Evolutionary conservation across 2,329 filamentous ascomycete genomes (phyloP).

Genomic region (Xylaria sp.): DNA sequence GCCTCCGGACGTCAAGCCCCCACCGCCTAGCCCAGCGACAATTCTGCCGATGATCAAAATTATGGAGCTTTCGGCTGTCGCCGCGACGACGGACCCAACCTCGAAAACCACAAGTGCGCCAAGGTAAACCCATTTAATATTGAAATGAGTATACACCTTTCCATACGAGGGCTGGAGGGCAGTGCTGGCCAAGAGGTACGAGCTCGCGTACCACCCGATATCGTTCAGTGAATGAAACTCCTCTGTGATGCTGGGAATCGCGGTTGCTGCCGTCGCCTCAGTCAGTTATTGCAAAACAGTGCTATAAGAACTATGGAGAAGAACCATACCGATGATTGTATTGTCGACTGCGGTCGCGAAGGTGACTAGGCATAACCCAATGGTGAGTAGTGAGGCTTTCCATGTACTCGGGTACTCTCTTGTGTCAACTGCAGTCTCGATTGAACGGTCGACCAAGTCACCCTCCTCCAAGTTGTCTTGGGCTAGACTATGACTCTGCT

Average conservation of each 20-base stretch:
- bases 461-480: background rate
- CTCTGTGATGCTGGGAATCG: constrained; percentile 13
- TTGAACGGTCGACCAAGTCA: background rate
- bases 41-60: constrained; percentile 4
- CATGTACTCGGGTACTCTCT: constrained; percentile 3
- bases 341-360: constrained; percentile 17
- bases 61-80: constrained; percentile 2
- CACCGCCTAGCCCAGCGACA: constrained; percentile 8
- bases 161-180: constrained; percentile 22
- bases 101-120: constrained; percentile 17
- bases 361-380: constrained; percentile 13
- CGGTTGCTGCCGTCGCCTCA: constrained; percentile 4
- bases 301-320: background rate
- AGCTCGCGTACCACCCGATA: constrained; percentile 23
- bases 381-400: constrained; percentile 5
- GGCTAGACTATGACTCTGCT: background rate
- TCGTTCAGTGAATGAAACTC: constrained; percentile 20
- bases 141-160: constrained; percentile 15
- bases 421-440: background rate
- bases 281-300: background rate
- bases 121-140: constrained; percentile 11
- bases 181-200: constrained; percentile 17
- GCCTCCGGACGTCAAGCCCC: background rate
- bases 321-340: constrained; percentile 13
- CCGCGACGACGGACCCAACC: constrained; percentile 20